A percentile compares a stretch with the other conserved stretches of the same genome.
Conservation (phyloP, 441 rosid species). For the Erysimum cheiri region DNA sequence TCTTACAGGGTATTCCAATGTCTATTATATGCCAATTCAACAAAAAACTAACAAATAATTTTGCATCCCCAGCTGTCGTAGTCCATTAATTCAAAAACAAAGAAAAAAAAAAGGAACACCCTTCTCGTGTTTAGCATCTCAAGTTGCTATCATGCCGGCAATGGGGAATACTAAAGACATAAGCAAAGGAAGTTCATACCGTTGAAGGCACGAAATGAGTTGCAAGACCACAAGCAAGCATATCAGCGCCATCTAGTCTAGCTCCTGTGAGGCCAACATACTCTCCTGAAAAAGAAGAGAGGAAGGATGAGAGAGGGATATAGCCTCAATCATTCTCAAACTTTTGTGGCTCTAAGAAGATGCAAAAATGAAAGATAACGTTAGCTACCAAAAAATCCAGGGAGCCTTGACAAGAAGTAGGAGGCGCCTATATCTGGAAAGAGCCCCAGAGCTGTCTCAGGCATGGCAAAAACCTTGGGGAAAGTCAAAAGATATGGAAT, state of each 20-base stretch:
- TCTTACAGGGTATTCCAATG: not conserved
- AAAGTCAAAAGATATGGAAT: constrained; percentile 3
- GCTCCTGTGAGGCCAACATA: constrained; percentile 83
- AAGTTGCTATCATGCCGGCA: not conserved
- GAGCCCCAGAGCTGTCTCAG: constrained; percentile 86
- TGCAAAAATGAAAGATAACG: not conserved
- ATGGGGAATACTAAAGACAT: constrained; percentile 5
- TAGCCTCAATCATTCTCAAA: not conserved
- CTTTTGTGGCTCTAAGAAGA: not conserved
- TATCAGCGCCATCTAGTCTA: constrained; percentile 85
- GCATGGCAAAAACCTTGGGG: constrained; percentile 90
- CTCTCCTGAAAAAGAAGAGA: constrained; percentile 62
- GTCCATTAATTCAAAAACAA: not conserved
- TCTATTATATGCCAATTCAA: not conserved
- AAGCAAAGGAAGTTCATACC: constrained; percentile 48
- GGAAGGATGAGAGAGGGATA: constrained; percentile 5
- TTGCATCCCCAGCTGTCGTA: not conserved
- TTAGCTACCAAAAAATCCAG: constrained; percentile 82
- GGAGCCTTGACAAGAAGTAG: constrained; percentile 89
- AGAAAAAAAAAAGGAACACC: not conserved
- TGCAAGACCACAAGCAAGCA: constrained; percentile 89
- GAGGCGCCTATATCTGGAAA: constrained; percentile 94
- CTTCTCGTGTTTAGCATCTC: not conserved
- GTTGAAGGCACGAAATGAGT: constrained; percentile 79
- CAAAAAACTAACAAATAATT: not conserved